phyloP scores from a whole-genome alignment of 495 filamentous ascomycete species.

The Venustampulla echinocandica region DNA sequence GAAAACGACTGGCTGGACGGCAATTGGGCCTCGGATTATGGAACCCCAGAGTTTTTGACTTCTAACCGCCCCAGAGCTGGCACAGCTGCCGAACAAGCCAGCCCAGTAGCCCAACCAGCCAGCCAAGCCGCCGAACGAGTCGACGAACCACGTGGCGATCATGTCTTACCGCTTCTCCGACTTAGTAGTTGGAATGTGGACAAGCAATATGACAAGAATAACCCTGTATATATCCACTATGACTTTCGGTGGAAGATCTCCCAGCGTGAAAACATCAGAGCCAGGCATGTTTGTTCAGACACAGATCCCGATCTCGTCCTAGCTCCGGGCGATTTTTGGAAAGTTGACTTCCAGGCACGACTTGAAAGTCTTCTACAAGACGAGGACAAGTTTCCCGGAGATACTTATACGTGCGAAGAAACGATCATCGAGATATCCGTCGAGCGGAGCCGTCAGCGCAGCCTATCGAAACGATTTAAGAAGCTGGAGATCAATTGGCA shows the following conservation, averaged over 20 bases:
- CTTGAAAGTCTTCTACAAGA: constrained; percentile 13
- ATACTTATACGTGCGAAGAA: constrained; percentile 16
- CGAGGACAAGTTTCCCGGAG: constrained; percentile 11
- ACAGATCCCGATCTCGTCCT: constrained; percentile 17
- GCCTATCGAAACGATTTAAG: constrained; percentile 13
- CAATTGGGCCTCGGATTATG: constrained; percentile 1
- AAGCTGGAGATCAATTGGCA: constrained; percentile 16
- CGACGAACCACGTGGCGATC: constrained; percentile 11
- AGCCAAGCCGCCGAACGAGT: constrained; percentile 13
- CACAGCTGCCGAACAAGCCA: constrained; percentile 1
- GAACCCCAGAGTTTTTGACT: neutral
- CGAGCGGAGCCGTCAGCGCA: constrained; percentile 7
- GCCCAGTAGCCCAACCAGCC: constrained; percentile 8
- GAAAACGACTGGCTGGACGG: constrained; percentile 3
- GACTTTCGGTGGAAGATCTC: constrained; percentile 17
- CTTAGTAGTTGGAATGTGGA: constrained; percentile 10
- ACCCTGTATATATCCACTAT: constrained; percentile 14
- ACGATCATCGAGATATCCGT: constrained; percentile 13
- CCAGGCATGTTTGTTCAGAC: constrained; percentile 7
- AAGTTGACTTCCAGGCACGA: constrained; percentile 8
- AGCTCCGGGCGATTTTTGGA: constrained; percentile 15
- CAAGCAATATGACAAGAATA: constrained; percentile 19
- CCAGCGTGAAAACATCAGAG: constrained; percentile 10
- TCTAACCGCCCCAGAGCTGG: neutral
- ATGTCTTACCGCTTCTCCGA: constrained; percentile 11